phyloP scores from a whole-genome alignment of 768 basidiomycete genomes.

The Kockovaella imperatae region DNA sequence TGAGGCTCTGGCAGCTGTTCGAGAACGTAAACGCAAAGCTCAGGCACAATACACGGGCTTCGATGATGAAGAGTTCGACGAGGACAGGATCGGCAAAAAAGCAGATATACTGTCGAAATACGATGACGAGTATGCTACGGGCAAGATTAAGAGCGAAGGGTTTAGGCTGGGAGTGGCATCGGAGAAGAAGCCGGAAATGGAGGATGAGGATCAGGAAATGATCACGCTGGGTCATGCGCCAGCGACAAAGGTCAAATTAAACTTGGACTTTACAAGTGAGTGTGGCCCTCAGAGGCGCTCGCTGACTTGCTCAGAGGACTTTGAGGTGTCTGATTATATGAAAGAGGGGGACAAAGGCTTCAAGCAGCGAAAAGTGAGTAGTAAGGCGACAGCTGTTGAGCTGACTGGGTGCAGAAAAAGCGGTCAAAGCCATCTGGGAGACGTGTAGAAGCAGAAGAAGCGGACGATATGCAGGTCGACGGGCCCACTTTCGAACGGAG shows the following conservation, averaged over 20 bases:
- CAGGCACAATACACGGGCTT: conserved; percentile 87
- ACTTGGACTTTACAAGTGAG: conserved; percentile 85
- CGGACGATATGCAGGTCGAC: conserved; percentile 68
- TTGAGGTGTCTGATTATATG: conserved; percentile 77
- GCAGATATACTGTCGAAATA: conserved; percentile 81
- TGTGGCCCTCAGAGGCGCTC: no score
- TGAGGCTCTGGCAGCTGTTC: conserved; percentile 49
- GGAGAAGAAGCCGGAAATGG: conserved; percentile 46
- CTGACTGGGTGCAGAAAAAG: conserved; percentile 58
- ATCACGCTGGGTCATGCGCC: conserved; percentile 55
- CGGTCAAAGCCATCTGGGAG: conserved; percentile 73
- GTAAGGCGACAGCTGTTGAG: not conserved
- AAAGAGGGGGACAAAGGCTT: conserved; percentile 88
- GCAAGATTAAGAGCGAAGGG: conserved; percentile 56
- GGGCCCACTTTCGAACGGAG: conserved; percentile 55
- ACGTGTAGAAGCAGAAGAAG: conserved; percentile 54
- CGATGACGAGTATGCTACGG: conserved; percentile 77
- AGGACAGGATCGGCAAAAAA: conserved; percentile 57
- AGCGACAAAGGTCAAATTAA: conserved; percentile 53
- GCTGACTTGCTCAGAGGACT: conserved; percentile 56
- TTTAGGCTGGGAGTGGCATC: conserved; percentile 67
- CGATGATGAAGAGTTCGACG: conserved; percentile 91
- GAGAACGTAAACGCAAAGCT: conserved; percentile 73
- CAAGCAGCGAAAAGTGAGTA: conserved; percentile 78
- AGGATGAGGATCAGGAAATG: conserved; percentile 52